phyloP scores from a whole-genome alignment of 305 asterid genomes.

The Vinca major region DNA sequence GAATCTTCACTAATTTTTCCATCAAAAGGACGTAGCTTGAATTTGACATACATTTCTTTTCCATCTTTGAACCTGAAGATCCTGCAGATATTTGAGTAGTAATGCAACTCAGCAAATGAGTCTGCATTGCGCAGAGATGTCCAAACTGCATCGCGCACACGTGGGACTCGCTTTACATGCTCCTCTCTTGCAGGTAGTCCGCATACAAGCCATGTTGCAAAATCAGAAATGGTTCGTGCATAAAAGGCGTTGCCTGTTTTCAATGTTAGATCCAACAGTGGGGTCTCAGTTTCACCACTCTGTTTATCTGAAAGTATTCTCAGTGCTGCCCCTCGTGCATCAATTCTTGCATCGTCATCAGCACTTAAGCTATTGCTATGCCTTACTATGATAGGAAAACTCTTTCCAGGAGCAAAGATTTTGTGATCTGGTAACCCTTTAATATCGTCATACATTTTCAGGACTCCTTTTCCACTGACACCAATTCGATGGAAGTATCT shows the following conservation, averaged over 20 bases:
- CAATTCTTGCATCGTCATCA: constrained; percentile 83
- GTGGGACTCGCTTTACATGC: constrained; percentile 62
- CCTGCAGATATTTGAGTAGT: constrained; percentile 78
- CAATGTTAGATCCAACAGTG: constrained; percentile 64
- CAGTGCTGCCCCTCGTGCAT: constrained; percentile 79
- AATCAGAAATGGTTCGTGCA: constrained; percentile 68
- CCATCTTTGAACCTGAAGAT: constrained; percentile 67
- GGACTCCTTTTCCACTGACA: constrained; percentile 55
- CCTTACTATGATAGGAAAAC: constrained; percentile 53
- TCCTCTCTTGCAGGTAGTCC: constrained; percentile 68
- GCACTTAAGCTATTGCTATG: constrained; percentile 89
- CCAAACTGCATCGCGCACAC: constrained; percentile 77
- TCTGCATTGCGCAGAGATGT: constrained; percentile 56
- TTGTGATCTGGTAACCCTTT: constrained; percentile 58
- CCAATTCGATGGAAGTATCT: constrained; percentile 85
- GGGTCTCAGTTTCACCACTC: constrained; percentile 17
- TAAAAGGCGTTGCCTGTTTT: constrained; percentile 79
- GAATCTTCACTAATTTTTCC: constrained; percentile 45
- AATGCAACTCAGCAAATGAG: constrained; percentile 51
- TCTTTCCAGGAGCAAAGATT: constrained; percentile 50
- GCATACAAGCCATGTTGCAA: constrained; percentile 74
- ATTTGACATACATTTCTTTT: constrained; percentile 68
- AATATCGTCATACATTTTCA: constrained; percentile 46
- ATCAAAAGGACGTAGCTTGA: constrained; percentile 66
- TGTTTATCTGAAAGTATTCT: constrained; percentile 32